Percentiles rank a stretch among this genome's conserved stretches.
phyloP scores from a whole-genome alignment of 345 rosid species.

The Viola odorata region DNA sequence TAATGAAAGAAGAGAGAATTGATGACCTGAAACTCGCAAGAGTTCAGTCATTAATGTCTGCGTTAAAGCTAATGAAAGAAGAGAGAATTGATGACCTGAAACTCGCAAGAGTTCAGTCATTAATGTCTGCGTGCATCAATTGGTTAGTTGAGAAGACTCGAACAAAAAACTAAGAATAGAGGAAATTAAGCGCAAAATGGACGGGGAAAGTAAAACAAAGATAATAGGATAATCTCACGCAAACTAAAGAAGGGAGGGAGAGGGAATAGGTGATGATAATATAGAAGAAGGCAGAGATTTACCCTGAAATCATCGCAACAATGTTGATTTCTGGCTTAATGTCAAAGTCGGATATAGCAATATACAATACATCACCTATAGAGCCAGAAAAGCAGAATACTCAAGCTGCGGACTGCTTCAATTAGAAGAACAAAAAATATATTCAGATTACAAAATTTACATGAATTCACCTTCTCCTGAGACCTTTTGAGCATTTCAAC shows the following conservation, averaged over 20 bases:
- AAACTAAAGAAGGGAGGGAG: not conserved
- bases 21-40: conserved; percentile 52
- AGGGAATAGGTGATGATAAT: not conserved
- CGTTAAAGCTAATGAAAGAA: conserved; percentile 36
- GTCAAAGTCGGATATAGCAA: conserved; percentile 80
- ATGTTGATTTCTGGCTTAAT: conserved; percentile 46
- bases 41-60: conserved; percentile 14
- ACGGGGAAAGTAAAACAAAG: no score
- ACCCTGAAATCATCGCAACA: conserved; percentile 51
- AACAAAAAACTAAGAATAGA: no score
- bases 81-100: conserved; percentile 61
- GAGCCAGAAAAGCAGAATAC: conserved; percentile 7
- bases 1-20: conserved; percentile 37
- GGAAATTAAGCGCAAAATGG: no score
- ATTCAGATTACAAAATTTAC: conserved; percentile 2
- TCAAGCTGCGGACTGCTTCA: not conserved
- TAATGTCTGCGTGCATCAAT: conserved; percentile 10
- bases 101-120: conserved; percentile 15
- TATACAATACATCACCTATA: conserved; percentile 47
- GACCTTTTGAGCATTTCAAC: conserved; percentile 45
- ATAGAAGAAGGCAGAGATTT: conserved; percentile 18
- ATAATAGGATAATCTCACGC: not conserved
- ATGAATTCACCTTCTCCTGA: conserved; percentile 46
- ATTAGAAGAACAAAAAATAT: not conserved
- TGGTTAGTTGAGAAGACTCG: no score